Evolutionary conservation across 177 flowering plant genomes (phyloP), one percentile per base, ranked within the genome.

Genomic region (Vitis hybrid): DNA sequence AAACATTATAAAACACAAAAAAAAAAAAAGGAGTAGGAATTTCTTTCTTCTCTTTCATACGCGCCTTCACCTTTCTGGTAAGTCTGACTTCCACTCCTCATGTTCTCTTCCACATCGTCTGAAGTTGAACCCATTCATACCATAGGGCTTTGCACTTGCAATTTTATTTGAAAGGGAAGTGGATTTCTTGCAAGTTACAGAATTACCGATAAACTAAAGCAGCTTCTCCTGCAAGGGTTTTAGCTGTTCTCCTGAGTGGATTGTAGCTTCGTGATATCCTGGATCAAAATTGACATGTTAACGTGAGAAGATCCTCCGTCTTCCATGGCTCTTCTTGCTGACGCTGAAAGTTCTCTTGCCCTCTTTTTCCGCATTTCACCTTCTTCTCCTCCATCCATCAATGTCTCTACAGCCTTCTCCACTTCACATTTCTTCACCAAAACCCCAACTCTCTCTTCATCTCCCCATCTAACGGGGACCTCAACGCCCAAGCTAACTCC

Each of bases 231-330:
- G 7, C 47, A 38, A 38, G 7, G 10, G 10, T 2, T 64, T 47
- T 18, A 49, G 50, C 17, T 54, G 15, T 64, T 17, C 10, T 64
- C 18, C 47, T 64, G 53, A 17, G 38, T 18, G 12, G 20, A 57
- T 57, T 57, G 13, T 12, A 4, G 66, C 31, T 54, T 56, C 71
- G 79, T 59, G 3, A 86, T 64, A 49, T 90, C 87, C 66, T 85
- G 72, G n/a, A 91, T 82, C 50, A 91, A 70, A 3, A 67, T 55
- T 15, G 84, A 61, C 59, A 86, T 53, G 68, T 80, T 82, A 50
- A 58, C 38, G 60, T 83, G 28, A 57, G 97, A 90, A 31, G 97
- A 84, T 7, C 93, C 93, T 11, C 88, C 89, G 24, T 77, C 79
- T 65, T 85, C 85, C 56, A 81, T 44, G 3, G 91, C 87, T 53